Base-by-base conservation (phyloP, 345 rosid species). In the Murraya koenigii region DNA sequence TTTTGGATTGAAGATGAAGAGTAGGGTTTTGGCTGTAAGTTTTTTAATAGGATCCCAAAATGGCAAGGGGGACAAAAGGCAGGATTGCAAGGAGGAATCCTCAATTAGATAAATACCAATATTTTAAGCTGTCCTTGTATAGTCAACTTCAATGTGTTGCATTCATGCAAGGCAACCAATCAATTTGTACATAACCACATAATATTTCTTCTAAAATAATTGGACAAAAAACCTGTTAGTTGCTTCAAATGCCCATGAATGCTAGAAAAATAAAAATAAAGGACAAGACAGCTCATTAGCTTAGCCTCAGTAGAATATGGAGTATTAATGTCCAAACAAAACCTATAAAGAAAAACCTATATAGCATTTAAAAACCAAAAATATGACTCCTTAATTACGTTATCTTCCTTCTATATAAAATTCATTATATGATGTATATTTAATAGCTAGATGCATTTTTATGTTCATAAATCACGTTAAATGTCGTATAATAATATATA, bases 101-200 rank as follows among this genome's bases (percentile, higher is more conserved):
- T 80, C 78, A 80, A 44, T 82, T 69, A 76, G 86, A 80, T 85
- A 82, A 84, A 52, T 81, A 84, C 75, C 75, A 83, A 79, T 77
- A 62, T 65, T 76, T 72, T 82, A 80, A 76, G 78, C 79, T 74
- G 87, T 72, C 86, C 10, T 49, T 81, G 80, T 80, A 75, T 71
- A 76, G 83, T 80, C 90, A 81, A 80, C 56, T 77, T 84, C 80
- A 72, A 63, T 44, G 13, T 74, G 87, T 71, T 84, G 84, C 83
- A 70, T 79, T 78, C 88, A 85, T 86, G 85, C 85, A 85, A 79
- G 86, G 75, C 89, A 86, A 74, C 79, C 80, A 74, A 82, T 83
- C 80, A 82, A 78, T 74, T 77, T 81, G 87, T 83, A 78, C 75
- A 81, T 78, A 59, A 75, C 72, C 69, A 73, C 56, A 58, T 76